phyloP scores from a whole-genome alignment of 306 rosid genomes.

The barrel medic (Medicago truncatula) region MtrunA17r5.0-ANR NC_053045.1:25343501-25344000 shows the following conservation, averaged over 20 bases:
- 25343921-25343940: too few relatives aligned
- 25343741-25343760: conserved; percentile 60
- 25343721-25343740: conserved; percentile 51
- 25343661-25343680: conserved; percentile 70
- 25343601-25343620: conserved; percentile 38
- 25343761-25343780: not conserved
- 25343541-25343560: not conserved
- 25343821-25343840: not conserved
- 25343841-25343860: not conserved
- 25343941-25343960: too few relatives aligned
- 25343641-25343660: conserved; percentile 43
- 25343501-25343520: too few relatives aligned
- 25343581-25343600: conserved; percentile 21
- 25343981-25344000: too few relatives aligned
- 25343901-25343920: too few relatives aligned
- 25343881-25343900: too few relatives aligned
- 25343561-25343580: conserved; percentile 29
- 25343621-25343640: conserved; percentile 51
- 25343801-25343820: not conserved
- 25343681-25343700: conserved; percentile 62
- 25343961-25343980: too few relatives aligned
- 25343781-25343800: not conserved
- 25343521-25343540: not conserved
- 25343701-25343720: conserved; percentile 24
- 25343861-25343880: too few relatives aligned